Percentiles rank a stretch among this genome's conserved stretches.
Conservation (phyloP, 2,329 filamentous ascomycete species). For the Fusarium sp. region DNA sequence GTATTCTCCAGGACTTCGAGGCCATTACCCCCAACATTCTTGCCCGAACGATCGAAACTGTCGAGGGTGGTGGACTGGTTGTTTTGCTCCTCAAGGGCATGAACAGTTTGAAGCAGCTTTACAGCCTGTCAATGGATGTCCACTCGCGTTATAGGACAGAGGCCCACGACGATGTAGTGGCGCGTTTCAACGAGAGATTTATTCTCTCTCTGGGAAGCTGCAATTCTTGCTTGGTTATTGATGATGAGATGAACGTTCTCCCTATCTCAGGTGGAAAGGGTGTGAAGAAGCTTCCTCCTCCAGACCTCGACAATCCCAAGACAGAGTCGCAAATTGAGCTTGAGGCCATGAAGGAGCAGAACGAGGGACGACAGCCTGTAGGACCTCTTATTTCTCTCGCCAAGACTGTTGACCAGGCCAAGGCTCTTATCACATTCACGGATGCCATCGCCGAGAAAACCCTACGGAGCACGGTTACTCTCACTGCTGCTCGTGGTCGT, state of each 20-base stretch:
- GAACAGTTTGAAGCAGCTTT: conserved; percentile 96
- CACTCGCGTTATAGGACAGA: conserved; percentile 97
- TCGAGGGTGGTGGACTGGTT: conserved; percentile 93
- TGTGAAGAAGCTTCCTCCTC: conserved; percentile 82
- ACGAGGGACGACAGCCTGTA: conserved; percentile 86
- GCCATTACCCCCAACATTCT: conserved; percentile 97
- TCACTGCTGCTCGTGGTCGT: conserved; percentile 92
- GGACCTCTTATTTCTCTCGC: conserved; percentile 86
- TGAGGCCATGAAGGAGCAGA: conserved; percentile 84
- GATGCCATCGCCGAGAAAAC: conserved; percentile 98
- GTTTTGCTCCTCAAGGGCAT: conserved; percentile 93
- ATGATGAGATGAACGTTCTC: conserved; percentile 96
- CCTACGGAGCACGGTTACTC: conserved; percentile 87
- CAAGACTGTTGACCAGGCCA: conserved; percentile 93
- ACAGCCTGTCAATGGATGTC: conserved; percentile 96
- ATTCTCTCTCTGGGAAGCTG: conserved; percentile 95
- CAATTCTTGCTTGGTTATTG: conserved; percentile 92
- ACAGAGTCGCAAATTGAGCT: conserved; percentile 79
- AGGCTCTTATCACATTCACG: conserved; percentile 95
- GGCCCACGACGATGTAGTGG: conserved; percentile 92
- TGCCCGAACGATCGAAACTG: conserved; percentile 94
- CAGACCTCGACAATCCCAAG: conserved; percentile 76
- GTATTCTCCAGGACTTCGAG: conserved; percentile 97
- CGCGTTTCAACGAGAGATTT: conserved; percentile 97
- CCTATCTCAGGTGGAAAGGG: conserved; percentile 96